Evolutionary conservation across 257 asterid genomes (phyloP).

Genomic region (Penstemon newberryi): DNA sequence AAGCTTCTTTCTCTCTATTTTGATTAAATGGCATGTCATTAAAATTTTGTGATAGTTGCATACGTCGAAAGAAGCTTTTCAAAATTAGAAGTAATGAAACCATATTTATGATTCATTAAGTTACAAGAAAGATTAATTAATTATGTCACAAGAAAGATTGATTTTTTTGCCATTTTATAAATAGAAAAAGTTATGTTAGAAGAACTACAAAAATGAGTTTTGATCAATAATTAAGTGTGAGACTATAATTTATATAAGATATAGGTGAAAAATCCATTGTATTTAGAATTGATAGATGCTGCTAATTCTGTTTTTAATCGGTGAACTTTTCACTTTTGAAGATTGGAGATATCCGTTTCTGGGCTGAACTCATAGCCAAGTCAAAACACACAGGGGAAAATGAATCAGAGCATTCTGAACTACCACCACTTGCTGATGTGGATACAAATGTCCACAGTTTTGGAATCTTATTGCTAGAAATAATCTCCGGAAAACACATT

Average conservation of each 20-base stretch:
- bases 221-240: too few relatives aligned
- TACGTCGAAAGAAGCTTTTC: too few relatives aligned
- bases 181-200: too few relatives aligned
- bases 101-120: not conserved
- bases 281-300: not conserved
- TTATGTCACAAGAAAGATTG: too few relatives aligned
- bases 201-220: too few relatives aligned
- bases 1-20: slow-evolving; percentile 24
- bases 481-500: slow-evolving; percentile 64
- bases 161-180: too few relatives aligned
- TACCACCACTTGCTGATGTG: slow-evolving; percentile 53
- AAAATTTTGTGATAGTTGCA: not conserved
- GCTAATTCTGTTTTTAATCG: slow-evolving; percentile 4
- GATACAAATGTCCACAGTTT: slow-evolving; percentile 66
- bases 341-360: slow-evolving; percentile 70
- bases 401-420: slow-evolving; percentile 48
- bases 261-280: too few relatives aligned
- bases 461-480: slow-evolving; percentile 69
- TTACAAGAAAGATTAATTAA: too few relatives aligned
- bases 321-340: slow-evolving; percentile 31
- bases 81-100: not conserved
- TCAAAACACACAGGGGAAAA: slow-evolving; percentile 46
- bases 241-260: too few relatives aligned
- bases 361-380: slow-evolving; percentile 59
- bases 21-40: not conserved